These are phyloP conservation scores for Smallanthus sonchifolius DNA, from an alignment of 129 eudicot genomes.

Conservation along the genomic window DNA sequence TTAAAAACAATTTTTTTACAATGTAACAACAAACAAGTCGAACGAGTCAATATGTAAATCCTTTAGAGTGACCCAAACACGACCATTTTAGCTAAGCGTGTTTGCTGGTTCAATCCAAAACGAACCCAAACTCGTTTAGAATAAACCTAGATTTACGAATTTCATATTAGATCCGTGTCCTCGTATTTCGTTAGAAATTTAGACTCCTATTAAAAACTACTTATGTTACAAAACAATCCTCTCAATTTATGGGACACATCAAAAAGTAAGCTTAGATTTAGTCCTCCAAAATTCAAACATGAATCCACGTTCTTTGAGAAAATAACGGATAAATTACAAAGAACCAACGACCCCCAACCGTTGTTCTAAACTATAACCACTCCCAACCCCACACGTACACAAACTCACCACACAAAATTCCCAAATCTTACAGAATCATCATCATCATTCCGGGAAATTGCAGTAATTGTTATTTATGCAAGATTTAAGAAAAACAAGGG, in stretches of 20 bases:
- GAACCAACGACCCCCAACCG: slow-evolving; percentile 7
- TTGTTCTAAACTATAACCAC: slow-evolving; percentile 9
- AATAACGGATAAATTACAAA: slow-evolving; percentile 17
- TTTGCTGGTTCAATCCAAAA: too few species aligned
- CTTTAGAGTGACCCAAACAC: too few species aligned
- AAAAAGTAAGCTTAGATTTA: background rate
- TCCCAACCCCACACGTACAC: slow-evolving; percentile 27
- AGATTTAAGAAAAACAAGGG: slow-evolving; percentile 18
- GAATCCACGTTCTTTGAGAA: slow-evolving; percentile 8
- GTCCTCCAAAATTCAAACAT: slow-evolving; percentile 10
- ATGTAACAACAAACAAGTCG: too few species aligned
- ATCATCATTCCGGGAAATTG: background rate
- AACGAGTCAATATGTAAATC: too few species aligned
- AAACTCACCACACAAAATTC: slow-evolving; percentile 20
- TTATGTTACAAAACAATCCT: too few species aligned
- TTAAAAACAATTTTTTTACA: too few species aligned
- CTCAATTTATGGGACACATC: background rate
- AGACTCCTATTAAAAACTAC: too few species aligned
- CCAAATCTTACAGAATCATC: slow-evolving; percentile 17
- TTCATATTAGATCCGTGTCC: too few species aligned
- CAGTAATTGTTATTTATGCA: slow-evolving; percentile 9
- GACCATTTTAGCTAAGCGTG: too few species aligned
- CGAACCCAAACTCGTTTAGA: too few species aligned
- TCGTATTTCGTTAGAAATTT: too few species aligned
- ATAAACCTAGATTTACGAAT: too few species aligned